Evolutionary conservation across 768 basidiomycete genomes (phyloP), one percentile per base, ranked within the genome.

Genomic region (Suillus tomentosus): DNA sequence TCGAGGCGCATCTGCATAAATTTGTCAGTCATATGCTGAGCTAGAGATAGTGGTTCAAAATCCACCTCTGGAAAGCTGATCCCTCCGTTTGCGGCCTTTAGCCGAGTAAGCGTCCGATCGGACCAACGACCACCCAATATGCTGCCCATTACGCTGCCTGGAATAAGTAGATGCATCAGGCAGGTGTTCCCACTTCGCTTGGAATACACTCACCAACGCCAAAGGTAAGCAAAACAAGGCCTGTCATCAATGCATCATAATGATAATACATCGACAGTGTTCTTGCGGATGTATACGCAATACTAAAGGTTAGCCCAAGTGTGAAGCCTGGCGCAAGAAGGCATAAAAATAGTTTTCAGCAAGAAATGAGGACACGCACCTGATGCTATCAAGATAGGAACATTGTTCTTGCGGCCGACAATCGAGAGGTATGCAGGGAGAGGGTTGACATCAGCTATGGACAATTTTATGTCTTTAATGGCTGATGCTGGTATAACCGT

Each of bases 231-330:
- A 95, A 81, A 14, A 94, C 86, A 11, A 95, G 77, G 6, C 95
- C 95, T 27, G 90, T 89, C 62, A 84, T 78, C 6, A 96, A 77
- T 0, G 94, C 80, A 65, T 84, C 78, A 73, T 90, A 94, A 43
- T 81, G 73, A 67, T 96, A 96, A 17, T 78, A 74, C 13, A 75
- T 77, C 2, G 81, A 82, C 4, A 96, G 80, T 0, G 90, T 93
- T 62, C 90, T 81, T 13, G 93, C 82, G 3, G 87, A 85, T 0
- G 92, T 91, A 70, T 94, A 96, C 0, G 85, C 75, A 50, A 95
- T 81, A 42, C 85, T 80, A 71, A 87, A 93, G 37, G 81, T 84
- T 56, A 87, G 87, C 1, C 87, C 88, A 68, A 90, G 95, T n/a
- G 88, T 76, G 40, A 92, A 72, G 3, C 90, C 93, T 89, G 66